Conservation (phyloP, 805 yeast genomes). For the Saccharomyces mikatae region DNA sequence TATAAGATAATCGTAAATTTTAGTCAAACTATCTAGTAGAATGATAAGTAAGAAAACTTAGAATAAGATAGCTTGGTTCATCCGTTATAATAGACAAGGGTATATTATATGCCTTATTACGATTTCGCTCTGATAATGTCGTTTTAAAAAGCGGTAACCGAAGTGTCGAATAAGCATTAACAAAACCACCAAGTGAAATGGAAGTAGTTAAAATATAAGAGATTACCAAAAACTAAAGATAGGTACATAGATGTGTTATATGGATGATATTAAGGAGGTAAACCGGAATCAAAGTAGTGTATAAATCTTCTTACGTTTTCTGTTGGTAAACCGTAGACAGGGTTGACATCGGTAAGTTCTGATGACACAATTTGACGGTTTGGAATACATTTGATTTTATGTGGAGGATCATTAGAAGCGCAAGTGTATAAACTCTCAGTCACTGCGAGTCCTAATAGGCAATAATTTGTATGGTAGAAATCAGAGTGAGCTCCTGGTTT, state of each 20-base stretch:
- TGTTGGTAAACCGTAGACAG: constrained; percentile 51
- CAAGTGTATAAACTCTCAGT: constrained; percentile 14
- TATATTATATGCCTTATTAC: not conserved
- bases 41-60: not conserved
- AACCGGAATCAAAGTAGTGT: constrained; percentile 9
- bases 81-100: not conserved
- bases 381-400: constrained; percentile 1
- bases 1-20: not conserved
- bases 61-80: not conserved
- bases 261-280: not conserved
- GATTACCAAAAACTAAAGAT: not conserved
- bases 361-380: constrained; percentile 2
- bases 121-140: not conserved
- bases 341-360: constrained; percentile 35
- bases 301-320: constrained; percentile 33
- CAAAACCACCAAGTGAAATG: not conserved
- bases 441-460: constrained; percentile 56
- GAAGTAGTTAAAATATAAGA: not conserved
- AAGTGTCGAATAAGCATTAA: not conserved
- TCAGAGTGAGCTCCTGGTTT: constrained; percentile 80
- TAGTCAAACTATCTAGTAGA: not conserved
- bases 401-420: not conserved
- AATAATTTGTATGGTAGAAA: constrained; percentile 86
- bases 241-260: not conserved
- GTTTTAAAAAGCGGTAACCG: not conserved